Evolutionary conservation across 2,329 filamentous ascomycete genomes (phyloP).

Genomic region (Aspergillus quadrilineatus): DNA sequence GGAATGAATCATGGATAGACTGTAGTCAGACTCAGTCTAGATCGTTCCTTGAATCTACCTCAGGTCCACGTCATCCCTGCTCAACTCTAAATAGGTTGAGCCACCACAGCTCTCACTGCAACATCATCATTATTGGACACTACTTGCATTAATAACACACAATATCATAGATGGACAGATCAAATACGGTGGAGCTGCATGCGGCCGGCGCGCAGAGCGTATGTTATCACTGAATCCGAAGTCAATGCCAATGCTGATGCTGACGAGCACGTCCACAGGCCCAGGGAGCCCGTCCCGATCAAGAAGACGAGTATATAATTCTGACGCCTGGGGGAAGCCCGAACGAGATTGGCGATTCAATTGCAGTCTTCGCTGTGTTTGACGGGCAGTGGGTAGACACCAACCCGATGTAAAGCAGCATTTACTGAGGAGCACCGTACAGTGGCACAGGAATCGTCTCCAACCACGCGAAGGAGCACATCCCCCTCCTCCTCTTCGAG

Average conservation of each 20-base stretch:
- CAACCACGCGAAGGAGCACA: conserved; percentile 1
- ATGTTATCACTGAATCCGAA: not conserved
- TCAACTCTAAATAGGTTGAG: not conserved
- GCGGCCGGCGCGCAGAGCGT: not conserved
- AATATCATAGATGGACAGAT: not conserved
- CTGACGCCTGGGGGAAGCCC: not conserved
- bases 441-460: conserved; percentile 9
- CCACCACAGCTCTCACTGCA: no score
- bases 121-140: not conserved
- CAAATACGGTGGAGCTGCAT: not conserved
- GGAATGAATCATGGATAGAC: no score
- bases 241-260: not conserved
- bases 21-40: not conserved
- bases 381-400: conserved; percentile 12
- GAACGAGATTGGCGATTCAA: not conserved
- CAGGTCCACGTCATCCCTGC: not conserved
- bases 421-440: not conserved
- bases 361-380: conserved; percentile 12
- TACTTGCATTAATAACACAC: not conserved
- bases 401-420: not conserved
- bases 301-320: conserved; percentile 10
- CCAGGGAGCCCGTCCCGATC: conserved; percentile 10
- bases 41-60: not conserved
- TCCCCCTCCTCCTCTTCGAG: not conserved
- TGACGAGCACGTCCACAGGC: not conserved